Conservation (phyloP, 2,329 filamentous ascomycete genomes). For the Helotiales sp. region DNA sequence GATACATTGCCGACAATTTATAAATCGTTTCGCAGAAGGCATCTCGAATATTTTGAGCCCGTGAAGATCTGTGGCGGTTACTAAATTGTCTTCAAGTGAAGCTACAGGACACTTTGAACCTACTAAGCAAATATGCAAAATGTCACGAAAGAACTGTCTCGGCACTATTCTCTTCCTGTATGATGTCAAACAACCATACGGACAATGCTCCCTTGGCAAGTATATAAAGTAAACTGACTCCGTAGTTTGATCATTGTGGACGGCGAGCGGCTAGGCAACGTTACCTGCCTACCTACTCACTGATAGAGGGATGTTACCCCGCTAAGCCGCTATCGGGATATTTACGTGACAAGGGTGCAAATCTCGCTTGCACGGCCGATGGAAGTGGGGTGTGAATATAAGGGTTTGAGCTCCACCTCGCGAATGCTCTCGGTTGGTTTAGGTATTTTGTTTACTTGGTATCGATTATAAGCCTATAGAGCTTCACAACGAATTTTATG, state of each 20-base stretch:
- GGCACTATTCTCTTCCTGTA: too few relatives aligned
- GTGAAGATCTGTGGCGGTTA: neutral
- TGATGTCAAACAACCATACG: too few relatives aligned
- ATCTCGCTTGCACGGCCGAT: neutral
- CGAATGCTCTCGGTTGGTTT: neutral
- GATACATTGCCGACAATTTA: slow-evolving; percentile 38
- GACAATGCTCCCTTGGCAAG: neutral
- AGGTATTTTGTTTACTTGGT: neutral
- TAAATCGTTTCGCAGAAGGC: slow-evolving; percentile 34
- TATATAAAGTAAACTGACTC: neutral
- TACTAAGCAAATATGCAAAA: too few relatives aligned
- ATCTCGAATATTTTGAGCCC: slow-evolving; percentile 11
- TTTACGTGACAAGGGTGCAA: slow-evolving; percentile 3
- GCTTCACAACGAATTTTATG: neutral
- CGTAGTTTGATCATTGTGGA: neutral
- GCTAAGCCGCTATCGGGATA: slow-evolving; percentile 2
- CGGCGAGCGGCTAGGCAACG: neutral
- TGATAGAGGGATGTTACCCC: neutral
- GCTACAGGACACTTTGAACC: too few relatives aligned
- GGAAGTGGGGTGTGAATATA: neutral
- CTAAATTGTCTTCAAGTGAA: too few relatives aligned
- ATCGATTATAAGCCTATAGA: neutral
- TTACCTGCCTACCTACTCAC: too few relatives aligned
- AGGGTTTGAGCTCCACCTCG: neutral
- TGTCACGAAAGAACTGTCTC: too few relatives aligned